A percentile compares a stretch with the other conserved stretches of the same genome.
Evolutionary conservation across 805 yeast species (phyloP).

Genomic region (Suhomyces faveliae): DNA sequence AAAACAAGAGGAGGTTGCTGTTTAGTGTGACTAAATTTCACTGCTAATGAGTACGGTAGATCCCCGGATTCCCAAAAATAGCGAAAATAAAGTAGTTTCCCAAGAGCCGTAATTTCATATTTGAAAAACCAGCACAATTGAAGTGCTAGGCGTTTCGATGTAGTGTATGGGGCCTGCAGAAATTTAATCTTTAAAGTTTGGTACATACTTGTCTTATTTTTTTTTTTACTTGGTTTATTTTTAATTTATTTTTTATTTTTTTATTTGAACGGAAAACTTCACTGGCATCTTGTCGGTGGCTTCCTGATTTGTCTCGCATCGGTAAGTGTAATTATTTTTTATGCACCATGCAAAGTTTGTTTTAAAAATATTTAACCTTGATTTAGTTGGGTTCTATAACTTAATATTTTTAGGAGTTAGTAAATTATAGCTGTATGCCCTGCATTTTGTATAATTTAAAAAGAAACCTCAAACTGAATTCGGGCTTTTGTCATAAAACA

Average conservation of each 20-base stretch:
- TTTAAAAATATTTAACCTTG: constrained; percentile 1
- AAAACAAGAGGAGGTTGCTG: neutral
- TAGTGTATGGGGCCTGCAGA: neutral
- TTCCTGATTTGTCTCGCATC: constrained; percentile 1
- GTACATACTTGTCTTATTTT: neutral
- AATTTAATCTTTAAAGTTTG: neutral
- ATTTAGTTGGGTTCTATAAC: neutral
- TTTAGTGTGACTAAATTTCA: neutral
- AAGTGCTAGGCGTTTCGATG: neutral
- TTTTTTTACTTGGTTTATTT: neutral
- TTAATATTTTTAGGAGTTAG: neutral
- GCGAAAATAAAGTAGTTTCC: neutral
- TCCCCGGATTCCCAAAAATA: neutral
- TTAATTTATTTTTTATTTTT: neutral
- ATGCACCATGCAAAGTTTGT: constrained; percentile 2
- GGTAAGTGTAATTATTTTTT: constrained; percentile 2
- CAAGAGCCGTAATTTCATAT: neutral
- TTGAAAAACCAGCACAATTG: neutral
- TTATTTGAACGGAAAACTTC: neutral
- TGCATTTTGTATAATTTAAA: neutral
- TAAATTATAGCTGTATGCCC: constrained; percentile 1
- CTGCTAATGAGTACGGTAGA: neutral
- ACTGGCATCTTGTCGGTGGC: constrained; percentile 2
- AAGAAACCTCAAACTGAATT: neutral
- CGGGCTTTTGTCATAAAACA: neutral